Evolutionary conservation across 2,329 filamentous ascomycete species (phyloP), one percentile per base, ranked within the genome.

Genomic region (Fusarium sarcochroum): DNA sequence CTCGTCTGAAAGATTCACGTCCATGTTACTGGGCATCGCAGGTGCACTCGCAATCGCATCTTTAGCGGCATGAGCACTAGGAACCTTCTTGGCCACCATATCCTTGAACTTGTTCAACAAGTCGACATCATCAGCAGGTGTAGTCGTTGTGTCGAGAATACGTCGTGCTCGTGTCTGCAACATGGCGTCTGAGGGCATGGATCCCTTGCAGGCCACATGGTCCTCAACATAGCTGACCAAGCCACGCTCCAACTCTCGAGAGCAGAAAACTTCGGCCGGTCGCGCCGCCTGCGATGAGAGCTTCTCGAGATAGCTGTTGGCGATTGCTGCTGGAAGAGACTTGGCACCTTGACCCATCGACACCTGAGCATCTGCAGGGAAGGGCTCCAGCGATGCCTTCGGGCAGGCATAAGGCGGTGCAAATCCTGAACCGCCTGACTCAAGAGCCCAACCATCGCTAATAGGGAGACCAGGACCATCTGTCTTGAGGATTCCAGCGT

Each of bases 161-260:
- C 83, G 79, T 49, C 83, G 76, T 3, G 84, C 87, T 54, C 82
- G 80, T 14, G 78, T 77, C 30, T 81, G 78, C 6, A 90, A 73
- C 23, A 77, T 78, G 5, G 80, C 80, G 69, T 89, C 86, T 3
- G 72, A 74, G 0, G 87, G 87, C 62, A 87, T 80, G 7, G 68
- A 72, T 4, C 80, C 81, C 2, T 74, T 77, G 6, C 73, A 75
- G 7, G 76, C 68, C 8, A 84, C 70, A 62, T 83, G 77, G 3
- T 76, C 72, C 30, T 80, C 77, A 7, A 87, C 85, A 66, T 84
- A 87, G 18, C 81, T 80, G 13, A 80, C 74, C 15, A 90, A 77
- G 3, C 84, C 86, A n/a, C 75, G 78, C 74, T 90, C 88, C 21
- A 90, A 80, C 70, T 89, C 86, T 8, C 85, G 80, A 18, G 85